A percentile compares a stretch with the other conserved stretches of the same genome.
Evolutionary conservation across 768 basidiomycete species (phyloP).

Genomic region (Tulasnella sp.): DNA sequence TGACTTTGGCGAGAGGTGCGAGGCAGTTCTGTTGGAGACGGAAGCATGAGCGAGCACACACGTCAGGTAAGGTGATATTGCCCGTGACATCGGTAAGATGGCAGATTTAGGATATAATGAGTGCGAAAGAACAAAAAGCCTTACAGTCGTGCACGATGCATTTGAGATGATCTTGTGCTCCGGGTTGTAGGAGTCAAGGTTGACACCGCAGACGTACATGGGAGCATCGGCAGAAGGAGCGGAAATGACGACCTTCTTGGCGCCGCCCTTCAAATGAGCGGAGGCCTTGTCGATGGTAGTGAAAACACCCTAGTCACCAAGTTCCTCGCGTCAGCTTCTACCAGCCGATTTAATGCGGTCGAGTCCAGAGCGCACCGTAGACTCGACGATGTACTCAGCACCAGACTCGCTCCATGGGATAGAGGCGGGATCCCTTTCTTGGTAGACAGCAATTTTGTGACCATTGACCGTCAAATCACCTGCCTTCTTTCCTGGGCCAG

Average conservation of each 20-base stretch:
- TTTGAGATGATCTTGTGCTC: constrained; percentile 95
- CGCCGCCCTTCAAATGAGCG: constrained; percentile 95
- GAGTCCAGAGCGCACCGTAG: too few relatives aligned
- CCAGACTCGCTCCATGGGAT: constrained; percentile 82
- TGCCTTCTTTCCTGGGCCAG: constrained; percentile 55
- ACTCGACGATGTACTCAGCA: constrained; percentile 94
- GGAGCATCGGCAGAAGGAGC: constrained; percentile 97
- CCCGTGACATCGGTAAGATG: too few relatives aligned
- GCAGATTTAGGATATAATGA: too few relatives aligned
- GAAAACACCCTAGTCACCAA: constrained; percentile 99
- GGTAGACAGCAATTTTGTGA: constrained; percentile 74
- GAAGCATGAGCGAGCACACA: too few relatives aligned
- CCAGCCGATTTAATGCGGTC: too few relatives aligned
- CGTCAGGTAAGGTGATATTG: too few relatives aligned
- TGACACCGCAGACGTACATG: constrained; percentile 95
- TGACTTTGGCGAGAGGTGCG: constrained; percentile 97
- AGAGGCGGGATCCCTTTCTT: constrained; percentile 82
- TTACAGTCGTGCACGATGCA: constrained; percentile 97
- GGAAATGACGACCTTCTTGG: constrained; percentile 99
- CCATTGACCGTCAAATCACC: constrained; percentile 89
- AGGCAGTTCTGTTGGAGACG: too few relatives aligned
- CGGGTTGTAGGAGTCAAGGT: constrained; percentile 89
- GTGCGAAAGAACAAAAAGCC: too few relatives aligned
- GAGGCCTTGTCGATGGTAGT: constrained; percentile 92
- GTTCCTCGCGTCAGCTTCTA: too few relatives aligned